Evolutionary conservation across 495 filamentous ascomycete genomes (phyloP), one percentile per base, ranked within the genome.

Genomic region (Sordaria brevicollis): DNA sequence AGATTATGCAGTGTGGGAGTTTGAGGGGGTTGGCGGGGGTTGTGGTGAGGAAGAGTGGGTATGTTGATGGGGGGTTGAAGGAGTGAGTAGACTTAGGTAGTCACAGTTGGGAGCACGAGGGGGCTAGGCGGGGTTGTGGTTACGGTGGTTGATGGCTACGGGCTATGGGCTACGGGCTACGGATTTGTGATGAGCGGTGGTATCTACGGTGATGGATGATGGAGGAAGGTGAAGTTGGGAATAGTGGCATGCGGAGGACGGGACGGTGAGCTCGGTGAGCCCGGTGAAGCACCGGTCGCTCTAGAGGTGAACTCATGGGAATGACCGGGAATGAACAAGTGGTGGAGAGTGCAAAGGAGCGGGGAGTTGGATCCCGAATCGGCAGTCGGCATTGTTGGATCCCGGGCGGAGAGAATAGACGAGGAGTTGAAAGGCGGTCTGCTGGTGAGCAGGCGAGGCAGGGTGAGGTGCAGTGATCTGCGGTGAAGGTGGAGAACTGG

Each of bases 1-100:
- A 79, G 19, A 81, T 84, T 43, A 74, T 85, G 75, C 79, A 82
- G 66, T 80, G 75, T 65, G 4, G 71, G 2, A 79, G 76, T 8
- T 33, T 84, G 37, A 65, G 49, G 2, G 75, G 70, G 57, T 70
- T 83, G 43, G 74, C 72, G 66, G 35, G 39, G 34, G 19, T 34
- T 2, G 76, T 77, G n/a, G 76, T 67, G 29, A 68, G 19, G 10
- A 76, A 65, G 75, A 77, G 75, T 33, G 34, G 69, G 7, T 33
- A 66, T 25, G 34, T 76, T 25, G 68, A 68, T 19, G 34, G 35
- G 1, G 7, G 2, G n/a, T 13, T 73, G 21, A 13, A 68, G 17
- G 34, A 65, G 7, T 29, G 36, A 13, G 54, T 10, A 41, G 38
- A 5, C 33, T 29, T 5, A 34, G 35, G 19, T 10, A 25, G 34